Conservation (phyloP, 306 rosid genomes). For the Sicyos edulis region DNA sequence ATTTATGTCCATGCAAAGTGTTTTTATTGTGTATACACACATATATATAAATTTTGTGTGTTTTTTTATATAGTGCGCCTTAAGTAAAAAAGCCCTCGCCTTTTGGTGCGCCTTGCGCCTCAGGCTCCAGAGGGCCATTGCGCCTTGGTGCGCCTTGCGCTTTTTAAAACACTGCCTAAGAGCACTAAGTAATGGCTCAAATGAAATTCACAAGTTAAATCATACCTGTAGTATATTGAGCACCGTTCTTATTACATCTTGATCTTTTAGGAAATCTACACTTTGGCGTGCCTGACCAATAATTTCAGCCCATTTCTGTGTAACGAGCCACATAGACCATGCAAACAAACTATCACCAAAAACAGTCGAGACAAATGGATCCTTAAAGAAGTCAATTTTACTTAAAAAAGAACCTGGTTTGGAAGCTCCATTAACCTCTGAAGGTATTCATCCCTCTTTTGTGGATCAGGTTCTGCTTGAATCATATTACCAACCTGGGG, state of each 20-base stretch:
- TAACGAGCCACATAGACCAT: not conserved
- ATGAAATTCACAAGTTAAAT: not conserved
- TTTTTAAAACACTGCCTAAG: too few relatives aligned
- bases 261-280: conserved; percentile 83
- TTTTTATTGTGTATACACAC: too few relatives aligned
- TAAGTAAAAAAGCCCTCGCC: too few relatives aligned
- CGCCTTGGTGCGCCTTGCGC: too few relatives aligned
- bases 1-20: too few relatives aligned
- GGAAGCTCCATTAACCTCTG: conserved; percentile 91
- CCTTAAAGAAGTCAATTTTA: conserved; percentile 7
- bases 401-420: conserved; percentile 51
- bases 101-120: too few relatives aligned
- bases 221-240: conserved; percentile 89
- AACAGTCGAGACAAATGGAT: not conserved
- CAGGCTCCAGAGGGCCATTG: too few relatives aligned
- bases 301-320: conserved; percentile 92
- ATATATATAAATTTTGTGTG: too few relatives aligned
- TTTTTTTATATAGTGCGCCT: too few relatives aligned
- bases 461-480: conserved; percentile 88
- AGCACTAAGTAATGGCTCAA: not conserved
- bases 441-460: conserved; percentile 84
- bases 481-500: conserved; percentile 86
- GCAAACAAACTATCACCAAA: not conserved
- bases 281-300: conserved; percentile 88
- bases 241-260: conserved; percentile 77